phyloP scores from a whole-genome alignment of 371 early-diverging fungal species.

The Parasitella parasitica region DNA sequence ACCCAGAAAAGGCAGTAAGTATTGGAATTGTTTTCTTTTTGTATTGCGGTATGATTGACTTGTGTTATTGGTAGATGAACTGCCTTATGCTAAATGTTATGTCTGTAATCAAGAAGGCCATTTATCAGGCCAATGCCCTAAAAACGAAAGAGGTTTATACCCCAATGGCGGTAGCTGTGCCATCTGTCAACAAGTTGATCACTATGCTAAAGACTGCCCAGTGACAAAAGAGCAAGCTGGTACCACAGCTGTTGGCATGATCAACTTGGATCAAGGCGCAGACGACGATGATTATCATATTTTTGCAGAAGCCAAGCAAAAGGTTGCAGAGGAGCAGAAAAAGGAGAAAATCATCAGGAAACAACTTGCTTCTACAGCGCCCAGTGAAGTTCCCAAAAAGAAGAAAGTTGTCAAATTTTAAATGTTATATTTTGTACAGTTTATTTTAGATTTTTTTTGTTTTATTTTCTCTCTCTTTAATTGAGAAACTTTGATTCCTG shows the following conservation, averaged over 20 bases:
- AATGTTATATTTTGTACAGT: background rate
- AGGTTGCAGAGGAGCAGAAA: constrained; percentile 39
- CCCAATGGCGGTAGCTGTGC: constrained; percentile 91
- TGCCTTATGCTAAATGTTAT: constrained; percentile 81
- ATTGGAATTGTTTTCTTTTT: background rate
- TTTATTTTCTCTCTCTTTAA: constrained; percentile 10
- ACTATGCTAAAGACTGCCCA: constrained; percentile 85
- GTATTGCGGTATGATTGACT: background rate
- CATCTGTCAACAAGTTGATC: constrained; percentile 83
- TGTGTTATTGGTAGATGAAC: constrained; percentile 25
- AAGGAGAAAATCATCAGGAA: constrained; percentile 32
- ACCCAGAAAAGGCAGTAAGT: constrained; percentile 57
- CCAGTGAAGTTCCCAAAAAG: background rate
- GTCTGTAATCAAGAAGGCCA: constrained; percentile 87
- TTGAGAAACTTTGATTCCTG: constrained; percentile 43
- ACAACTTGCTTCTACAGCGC: background rate
- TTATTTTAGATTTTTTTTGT: background rate
- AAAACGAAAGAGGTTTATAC: constrained; percentile 88
- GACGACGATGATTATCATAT: constrained; percentile 83
- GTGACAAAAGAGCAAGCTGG: constrained; percentile 65
- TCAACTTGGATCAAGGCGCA: constrained; percentile 72
- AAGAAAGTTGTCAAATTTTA: constrained; percentile 32
- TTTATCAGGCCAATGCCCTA: constrained; percentile 75
- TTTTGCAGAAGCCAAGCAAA: constrained; percentile 61
- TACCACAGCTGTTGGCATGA: constrained; percentile 63